Conservation (phyloP, 2,329 filamentous ascomycete species). For the Colletotrichum sp. region DNA sequence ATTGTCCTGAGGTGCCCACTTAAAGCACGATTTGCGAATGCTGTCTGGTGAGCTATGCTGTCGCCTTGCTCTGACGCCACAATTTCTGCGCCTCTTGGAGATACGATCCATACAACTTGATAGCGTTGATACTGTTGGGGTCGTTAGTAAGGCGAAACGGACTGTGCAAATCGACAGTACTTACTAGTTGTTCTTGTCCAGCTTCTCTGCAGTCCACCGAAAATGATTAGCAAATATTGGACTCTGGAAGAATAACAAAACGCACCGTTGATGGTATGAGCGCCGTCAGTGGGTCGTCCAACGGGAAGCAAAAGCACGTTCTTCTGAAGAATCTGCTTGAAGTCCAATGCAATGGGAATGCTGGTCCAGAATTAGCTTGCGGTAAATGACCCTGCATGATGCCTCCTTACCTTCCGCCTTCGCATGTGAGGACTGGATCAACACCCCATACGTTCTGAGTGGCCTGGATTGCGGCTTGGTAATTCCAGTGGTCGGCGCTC, state of each 20-base stretch:
- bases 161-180: not conserved
- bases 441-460: conserved; percentile 93
- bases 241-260: not conserved
- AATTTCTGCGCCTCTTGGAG: conserved; percentile 60
- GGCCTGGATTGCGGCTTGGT: conserved; percentile 89
- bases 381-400: not conserved
- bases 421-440: conserved; percentile 91
- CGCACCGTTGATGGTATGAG: conserved; percentile 91
- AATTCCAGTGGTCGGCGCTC: conserved; percentile 98
- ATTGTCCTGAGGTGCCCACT: not conserved
- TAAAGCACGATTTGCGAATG: not conserved
- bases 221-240: not conserved
- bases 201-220: conserved; percentile 69
- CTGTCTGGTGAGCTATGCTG: not conserved
- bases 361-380: conserved; percentile 47
- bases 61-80: not conserved
- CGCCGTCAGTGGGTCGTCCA: conserved; percentile 95
- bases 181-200: conserved; percentile 91
- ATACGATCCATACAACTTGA: conserved; percentile 92
- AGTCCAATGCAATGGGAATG: conserved; percentile 95
- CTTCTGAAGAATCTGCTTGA: conserved; percentile 97
- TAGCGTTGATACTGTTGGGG: conserved; percentile 75
- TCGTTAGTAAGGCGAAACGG: not conserved
- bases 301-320: conserved; percentile 95
- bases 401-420: conserved; percentile 79